Conservation (phyloP, 371 early-diverging fungal species). For the Apophysomyces elegans region DNA sequence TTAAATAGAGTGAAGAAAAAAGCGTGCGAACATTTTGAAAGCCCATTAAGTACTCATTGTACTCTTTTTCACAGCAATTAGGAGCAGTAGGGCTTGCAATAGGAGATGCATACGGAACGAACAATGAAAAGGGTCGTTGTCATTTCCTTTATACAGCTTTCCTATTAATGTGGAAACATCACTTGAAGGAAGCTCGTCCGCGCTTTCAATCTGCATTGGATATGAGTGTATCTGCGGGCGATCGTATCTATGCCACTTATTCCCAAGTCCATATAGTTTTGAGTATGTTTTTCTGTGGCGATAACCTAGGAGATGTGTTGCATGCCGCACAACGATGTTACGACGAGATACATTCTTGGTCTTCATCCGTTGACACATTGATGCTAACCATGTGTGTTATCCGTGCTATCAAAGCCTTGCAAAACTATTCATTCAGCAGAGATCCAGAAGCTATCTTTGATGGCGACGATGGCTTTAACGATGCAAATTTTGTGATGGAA, state of each 20-base stretch:
- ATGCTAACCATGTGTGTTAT: conserved; percentile 44
- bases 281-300: conserved; percentile 27
- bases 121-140: conserved; percentile 42
- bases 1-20: too few species aligned
- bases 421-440: conserved; percentile 38
- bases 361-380: conserved; percentile 41
- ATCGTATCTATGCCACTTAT: conserved; percentile 47
- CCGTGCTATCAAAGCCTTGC: conserved; percentile 39
- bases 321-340: conserved; percentile 38
- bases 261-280: conserved; percentile 35
- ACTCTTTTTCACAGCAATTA: conserved; percentile 22
- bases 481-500: conserved; percentile 41
- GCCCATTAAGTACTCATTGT: background rate
- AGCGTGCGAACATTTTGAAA: too few species aligned
- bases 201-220: conserved; percentile 20
- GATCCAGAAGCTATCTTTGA: conserved; percentile 36
- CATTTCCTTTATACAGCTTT: conserved; percentile 36
- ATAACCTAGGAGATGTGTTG: conserved; percentile 26
- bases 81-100: conserved; percentile 38
- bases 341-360: conserved; percentile 46
- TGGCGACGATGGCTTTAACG: conserved; percentile 51
- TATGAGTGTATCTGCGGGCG: conserved; percentile 29
- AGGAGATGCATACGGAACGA: conserved; percentile 32
- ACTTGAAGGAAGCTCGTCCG: conserved; percentile 28
- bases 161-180: conserved; percentile 39